A percentile compares a stretch with the other conserved stretches of the same genome.
Conservation (phyloP, 495 filamentous ascomycete species). For the Hypomontagnella monticulosa region DNA sequence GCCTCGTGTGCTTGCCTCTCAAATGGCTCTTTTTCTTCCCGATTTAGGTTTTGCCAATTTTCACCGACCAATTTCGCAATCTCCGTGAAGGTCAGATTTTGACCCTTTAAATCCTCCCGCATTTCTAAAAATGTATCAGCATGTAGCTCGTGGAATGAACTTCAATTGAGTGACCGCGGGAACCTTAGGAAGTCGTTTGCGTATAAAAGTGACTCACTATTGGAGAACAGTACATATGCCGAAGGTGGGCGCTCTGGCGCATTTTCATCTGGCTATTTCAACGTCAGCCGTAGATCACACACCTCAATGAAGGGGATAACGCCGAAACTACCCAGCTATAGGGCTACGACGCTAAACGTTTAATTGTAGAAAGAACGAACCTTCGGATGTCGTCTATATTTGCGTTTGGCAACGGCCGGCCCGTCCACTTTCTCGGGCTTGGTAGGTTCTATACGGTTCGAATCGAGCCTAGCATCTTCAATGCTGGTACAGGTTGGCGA, state of each 20-base stretch:
- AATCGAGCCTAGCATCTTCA: constrained; percentile 51
- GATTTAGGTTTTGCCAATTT: constrained; percentile 75
- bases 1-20: constrained; percentile 72
- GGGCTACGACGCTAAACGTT: not conserved
- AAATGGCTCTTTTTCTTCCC: constrained; percentile 72
- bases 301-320: not conserved
- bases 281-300: constrained; percentile 13
- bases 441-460: constrained; percentile 41
- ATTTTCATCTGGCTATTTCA: constrained; percentile 72
- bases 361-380: constrained; percentile 51
- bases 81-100: constrained; percentile 79
- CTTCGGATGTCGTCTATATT: constrained; percentile 83
- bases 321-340: constrained; percentile 14
- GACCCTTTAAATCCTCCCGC: constrained; percentile 75
- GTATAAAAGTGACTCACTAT: constrained; percentile 63
- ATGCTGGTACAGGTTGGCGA: constrained; percentile 50
- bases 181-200: not conserved
- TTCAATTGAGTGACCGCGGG: not conserved
- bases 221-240: constrained; percentile 85
- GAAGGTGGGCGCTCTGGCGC: constrained; percentile 80
- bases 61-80: constrained; percentile 85
- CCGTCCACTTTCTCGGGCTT: constrained; percentile 51
- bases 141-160: not conserved
- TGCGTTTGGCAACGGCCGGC: constrained; percentile 64
- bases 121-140: constrained; percentile 62